Conservation (phyloP, 768 basidiomycete species). For the Hydnomerulius pinastri region DNA sequence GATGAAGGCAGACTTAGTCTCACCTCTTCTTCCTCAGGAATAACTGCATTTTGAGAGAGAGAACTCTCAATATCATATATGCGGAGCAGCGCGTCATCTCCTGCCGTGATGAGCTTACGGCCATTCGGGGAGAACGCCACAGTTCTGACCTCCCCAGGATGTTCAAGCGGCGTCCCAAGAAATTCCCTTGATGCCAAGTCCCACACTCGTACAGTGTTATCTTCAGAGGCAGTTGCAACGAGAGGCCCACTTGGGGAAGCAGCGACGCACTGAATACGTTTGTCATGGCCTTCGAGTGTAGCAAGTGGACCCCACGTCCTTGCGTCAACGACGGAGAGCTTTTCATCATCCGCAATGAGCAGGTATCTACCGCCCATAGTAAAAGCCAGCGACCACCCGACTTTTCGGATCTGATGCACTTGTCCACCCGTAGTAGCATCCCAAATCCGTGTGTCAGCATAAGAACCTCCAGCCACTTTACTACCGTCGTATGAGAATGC, state of each 20-base stretch:
- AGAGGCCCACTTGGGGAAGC: not conserved
- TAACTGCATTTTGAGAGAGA: too few species aligned
- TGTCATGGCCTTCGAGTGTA: not conserved
- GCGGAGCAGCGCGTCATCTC: too few species aligned
- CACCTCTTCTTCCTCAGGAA: too few species aligned
- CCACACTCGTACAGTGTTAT: constrained; percentile 6
- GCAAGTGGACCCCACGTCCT: not conserved
- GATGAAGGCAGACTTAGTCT: too few species aligned
- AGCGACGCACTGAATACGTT: not conserved
- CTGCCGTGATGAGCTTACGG: too few species aligned
- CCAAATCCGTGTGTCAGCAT: constrained; percentile 20
- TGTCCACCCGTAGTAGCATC: not conserved
- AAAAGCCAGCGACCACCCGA: not conserved
- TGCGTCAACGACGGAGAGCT: not conserved
- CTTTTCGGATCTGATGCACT: not conserved
- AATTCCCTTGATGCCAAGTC: not conserved
- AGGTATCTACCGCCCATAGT: not conserved
- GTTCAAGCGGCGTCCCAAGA: not conserved
- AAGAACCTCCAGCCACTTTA: constrained; percentile 28
- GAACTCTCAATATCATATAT: too few species aligned
- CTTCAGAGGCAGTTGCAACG: constrained; percentile 10
- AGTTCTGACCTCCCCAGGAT: not conserved
- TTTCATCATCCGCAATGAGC: not conserved
- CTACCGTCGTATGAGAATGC: constrained; percentile 45
- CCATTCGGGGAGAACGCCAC: not conserved